Conservation (phyloP, 1,284 basidiomycete genomes). For the Paramarasmius palmivorus region DNA sequence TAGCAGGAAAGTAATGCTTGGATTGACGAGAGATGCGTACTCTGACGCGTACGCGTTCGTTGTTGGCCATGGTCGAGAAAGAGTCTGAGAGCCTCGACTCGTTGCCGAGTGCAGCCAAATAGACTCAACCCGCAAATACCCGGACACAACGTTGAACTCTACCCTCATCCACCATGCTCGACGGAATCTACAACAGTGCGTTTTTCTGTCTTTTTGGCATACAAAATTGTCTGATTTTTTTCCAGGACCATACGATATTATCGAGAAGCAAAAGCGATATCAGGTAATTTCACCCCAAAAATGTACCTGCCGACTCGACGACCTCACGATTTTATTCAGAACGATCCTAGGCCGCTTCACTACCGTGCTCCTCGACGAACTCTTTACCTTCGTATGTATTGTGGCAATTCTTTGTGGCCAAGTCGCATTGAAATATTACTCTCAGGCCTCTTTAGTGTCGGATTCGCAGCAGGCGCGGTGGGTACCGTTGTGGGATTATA, state of each 20-base stretch:
- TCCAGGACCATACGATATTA: slow-evolving; percentile 62
- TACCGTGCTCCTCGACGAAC: slow-evolving; percentile 14
- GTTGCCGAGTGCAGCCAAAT: slow-evolving; percentile 11
- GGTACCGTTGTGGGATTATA: slow-evolving; percentile 51
- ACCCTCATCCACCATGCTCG: slow-evolving; percentile 46
- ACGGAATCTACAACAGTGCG: slow-evolving; percentile 55
- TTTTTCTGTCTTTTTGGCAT: slow-evolving; percentile 2
- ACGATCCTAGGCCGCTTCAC: slow-evolving; percentile 17
- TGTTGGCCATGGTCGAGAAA: slow-evolving; percentile 49
- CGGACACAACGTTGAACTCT: slow-evolving; percentile 22
- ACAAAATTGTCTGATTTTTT: slow-evolving; percentile 8
- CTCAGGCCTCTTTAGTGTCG: slow-evolving; percentile 53
- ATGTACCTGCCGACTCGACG: no score
- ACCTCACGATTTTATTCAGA: slow-evolving; percentile 6
- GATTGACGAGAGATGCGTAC: slow-evolving; percentile 42
- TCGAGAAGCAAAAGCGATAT: slow-evolving; percentile 50
- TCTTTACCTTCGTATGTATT: slow-evolving; percentile 7
- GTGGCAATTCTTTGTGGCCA: background rate
- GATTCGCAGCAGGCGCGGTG: slow-evolving; percentile 55
- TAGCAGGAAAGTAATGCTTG: slow-evolving; percentile 16
- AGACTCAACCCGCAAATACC: slow-evolving; percentile 38
- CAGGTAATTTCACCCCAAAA: background rate
- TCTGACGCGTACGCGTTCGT: slow-evolving; percentile 72
- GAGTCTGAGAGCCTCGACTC: slow-evolving; percentile 19
- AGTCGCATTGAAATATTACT: slow-evolving; percentile 9